These are phyloP conservation scores for Exserohilum turcica DNA, from an alignment of 2,329 filamentous ascomycete species.

Conservation along the genomic window DNA sequence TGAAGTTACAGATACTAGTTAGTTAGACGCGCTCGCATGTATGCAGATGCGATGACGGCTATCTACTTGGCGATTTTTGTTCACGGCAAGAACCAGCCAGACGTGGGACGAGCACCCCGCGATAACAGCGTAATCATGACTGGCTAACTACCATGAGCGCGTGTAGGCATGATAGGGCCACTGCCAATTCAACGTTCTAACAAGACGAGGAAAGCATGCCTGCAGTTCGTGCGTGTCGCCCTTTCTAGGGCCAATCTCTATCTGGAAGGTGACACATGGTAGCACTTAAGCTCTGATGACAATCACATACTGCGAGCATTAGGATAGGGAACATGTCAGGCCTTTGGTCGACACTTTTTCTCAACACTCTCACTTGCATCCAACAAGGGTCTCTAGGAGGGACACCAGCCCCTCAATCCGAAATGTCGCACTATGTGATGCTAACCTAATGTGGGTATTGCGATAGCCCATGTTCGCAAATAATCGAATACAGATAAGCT, in stretches of 20 bases:
- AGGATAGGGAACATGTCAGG: background rate
- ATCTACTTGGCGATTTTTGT: background rate
- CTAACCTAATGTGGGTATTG: too few species aligned
- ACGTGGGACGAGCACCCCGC: background rate
- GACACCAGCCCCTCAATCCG: background rate
- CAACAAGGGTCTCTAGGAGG: background rate
- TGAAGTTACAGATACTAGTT: background rate
- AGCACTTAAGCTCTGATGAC: background rate
- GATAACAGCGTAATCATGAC: background rate
- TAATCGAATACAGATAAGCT: too few species aligned
- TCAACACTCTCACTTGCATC: background rate
- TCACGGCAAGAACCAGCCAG: background rate
- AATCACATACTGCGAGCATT: background rate
- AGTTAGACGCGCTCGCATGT: too few species aligned
- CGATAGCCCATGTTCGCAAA: too few species aligned
- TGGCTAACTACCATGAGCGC: background rate
- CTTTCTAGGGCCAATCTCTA: conserved; percentile 1
- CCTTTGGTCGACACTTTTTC: background rate
- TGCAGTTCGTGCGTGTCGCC: background rate
- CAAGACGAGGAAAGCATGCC: background rate
- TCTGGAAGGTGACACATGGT: too few species aligned
- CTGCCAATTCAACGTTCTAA: background rate
- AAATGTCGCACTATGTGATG: background rate
- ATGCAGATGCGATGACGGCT: background rate
- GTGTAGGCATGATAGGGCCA: background rate